phyloP scores from a whole-genome alignment of 2,329 filamentous ascomycete genomes.

The Alternaria atra region DNA sequence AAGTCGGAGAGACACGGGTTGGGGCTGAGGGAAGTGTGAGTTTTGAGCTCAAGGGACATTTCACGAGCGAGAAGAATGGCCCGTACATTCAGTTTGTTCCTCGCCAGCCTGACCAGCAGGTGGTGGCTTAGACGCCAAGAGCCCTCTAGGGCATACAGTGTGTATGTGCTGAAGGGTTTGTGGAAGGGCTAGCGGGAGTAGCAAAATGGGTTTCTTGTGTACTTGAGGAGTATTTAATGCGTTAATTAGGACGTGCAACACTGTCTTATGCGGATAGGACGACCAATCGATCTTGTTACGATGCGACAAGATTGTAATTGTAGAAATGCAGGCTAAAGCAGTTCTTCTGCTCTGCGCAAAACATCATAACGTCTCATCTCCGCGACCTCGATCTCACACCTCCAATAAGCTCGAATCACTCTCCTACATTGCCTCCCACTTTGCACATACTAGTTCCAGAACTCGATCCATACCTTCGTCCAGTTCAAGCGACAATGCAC shows the following conservation, averaged over 20 bases:
- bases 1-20: background rate
- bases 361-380: background rate
- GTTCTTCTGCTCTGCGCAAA: background rate
- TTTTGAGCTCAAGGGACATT: conserved; percentile 5
- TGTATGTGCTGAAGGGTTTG: too few relatives aligned
- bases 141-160: background rate
- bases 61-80: conserved; percentile 4
- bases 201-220: too few relatives aligned
- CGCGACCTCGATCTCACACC: background rate
- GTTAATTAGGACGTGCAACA: too few relatives aligned
- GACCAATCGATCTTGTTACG: too few relatives aligned
- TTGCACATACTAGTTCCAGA: background rate
- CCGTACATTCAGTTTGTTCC: conserved; percentile 2
- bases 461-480: background rate
- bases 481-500: background rate
- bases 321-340: background rate
- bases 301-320: too few relatives aligned
- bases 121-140: background rate
- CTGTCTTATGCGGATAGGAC: too few relatives aligned
- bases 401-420: background rate
- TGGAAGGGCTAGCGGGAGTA: too few relatives aligned
- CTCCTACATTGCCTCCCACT: background rate
- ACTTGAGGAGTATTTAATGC: too few relatives aligned
- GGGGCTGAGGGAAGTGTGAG: background rate
- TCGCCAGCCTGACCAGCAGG: background rate